Conservation (phyloP, 306 rosid genomes). For the Cucumis melo region DNA sequence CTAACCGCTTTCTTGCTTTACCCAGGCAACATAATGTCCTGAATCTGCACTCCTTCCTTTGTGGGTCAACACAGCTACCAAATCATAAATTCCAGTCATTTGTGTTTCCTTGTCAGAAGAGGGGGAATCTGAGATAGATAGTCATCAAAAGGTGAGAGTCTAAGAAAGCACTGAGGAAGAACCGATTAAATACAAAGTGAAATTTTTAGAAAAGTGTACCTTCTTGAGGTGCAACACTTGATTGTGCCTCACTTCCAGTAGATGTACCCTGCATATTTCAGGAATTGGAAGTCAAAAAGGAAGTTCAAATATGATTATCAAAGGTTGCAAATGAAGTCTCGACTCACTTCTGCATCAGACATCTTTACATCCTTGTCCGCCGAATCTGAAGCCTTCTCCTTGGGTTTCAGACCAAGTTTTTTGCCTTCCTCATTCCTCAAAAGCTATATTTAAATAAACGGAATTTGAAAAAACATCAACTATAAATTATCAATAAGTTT, state of each 20-base stretch:
- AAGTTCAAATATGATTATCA: neutral
- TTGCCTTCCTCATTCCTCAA: constrained; percentile 87
- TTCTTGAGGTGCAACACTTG: constrained; percentile 47
- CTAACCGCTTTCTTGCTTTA: constrained; percentile 97
- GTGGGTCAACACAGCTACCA: constrained; percentile 97
- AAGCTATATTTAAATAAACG: constrained; percentile 16
- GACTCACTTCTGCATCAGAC: constrained; percentile 68
- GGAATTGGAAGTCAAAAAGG: neutral
- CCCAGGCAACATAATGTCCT: constrained; percentile 96
- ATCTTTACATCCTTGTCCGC: constrained; percentile 60
- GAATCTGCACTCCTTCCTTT: constrained; percentile 99
- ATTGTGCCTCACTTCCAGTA: constrained; percentile 57
- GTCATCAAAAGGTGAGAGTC: constrained; percentile 8
- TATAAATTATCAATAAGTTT: neutral
- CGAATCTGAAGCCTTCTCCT: constrained; percentile 38
- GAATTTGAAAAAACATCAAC: neutral
- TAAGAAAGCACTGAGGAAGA: neutral
- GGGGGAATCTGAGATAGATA: constrained; percentile 16
- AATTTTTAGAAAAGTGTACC: constrained; percentile 24
- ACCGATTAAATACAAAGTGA: neutral
- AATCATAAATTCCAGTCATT: constrained; percentile 85
- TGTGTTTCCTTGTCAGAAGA: constrained; percentile 46
- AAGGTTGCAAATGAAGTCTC: neutral
- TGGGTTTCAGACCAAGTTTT: constrained; percentile 68
- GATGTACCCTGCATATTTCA: constrained; percentile 60